Percentiles rank a stretch among this genome's conserved stretches.
Conservation (phyloP, 1,284 basidiomycete genomes). For the Termitomyces sp. region DNA sequence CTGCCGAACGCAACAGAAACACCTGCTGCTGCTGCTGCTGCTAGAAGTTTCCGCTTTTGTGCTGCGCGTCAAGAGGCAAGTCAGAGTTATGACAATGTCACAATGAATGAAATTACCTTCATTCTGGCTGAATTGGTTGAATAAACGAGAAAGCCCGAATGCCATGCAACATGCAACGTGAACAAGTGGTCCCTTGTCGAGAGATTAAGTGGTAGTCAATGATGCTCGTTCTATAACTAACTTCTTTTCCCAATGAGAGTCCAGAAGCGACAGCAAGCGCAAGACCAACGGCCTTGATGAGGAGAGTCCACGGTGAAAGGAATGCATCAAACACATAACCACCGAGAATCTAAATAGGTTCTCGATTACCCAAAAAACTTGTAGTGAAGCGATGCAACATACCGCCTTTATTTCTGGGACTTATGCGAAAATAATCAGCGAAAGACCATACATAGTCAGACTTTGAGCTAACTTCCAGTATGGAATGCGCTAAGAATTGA, state of each 20-base stretch:
- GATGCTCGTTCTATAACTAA: constrained; percentile 11
- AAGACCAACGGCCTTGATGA: constrained; percentile 75
- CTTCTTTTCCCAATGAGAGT: constrained; percentile 72
- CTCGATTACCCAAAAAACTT: neutral
- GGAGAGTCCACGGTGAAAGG: constrained; percentile 66
- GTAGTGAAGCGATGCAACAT: constrained; percentile 18
- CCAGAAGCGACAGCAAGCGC: constrained; percentile 77
- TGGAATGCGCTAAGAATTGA: constrained; percentile 57
- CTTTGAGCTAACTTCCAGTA: constrained; percentile 58
- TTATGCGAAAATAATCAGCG: constrained; percentile 20
- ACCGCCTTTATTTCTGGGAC: constrained; percentile 78
- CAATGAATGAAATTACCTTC: constrained; percentile 40
- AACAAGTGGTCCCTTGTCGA: constrained; percentile 56
- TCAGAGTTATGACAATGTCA: neutral
- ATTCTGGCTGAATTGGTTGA: constrained; percentile 52
- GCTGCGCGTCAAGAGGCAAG: constrained; percentile 29
- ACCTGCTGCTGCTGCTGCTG: constrained; percentile 66
- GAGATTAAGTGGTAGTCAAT: neutral
- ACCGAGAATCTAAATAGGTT: constrained; percentile 51
- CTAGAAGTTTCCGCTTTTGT: constrained; percentile 62
- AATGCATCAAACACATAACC: constrained; percentile 71
- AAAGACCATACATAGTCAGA: neutral
- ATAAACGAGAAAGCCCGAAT: constrained; percentile 48
- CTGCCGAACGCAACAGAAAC: constrained; percentile 75
- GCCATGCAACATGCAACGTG: constrained; percentile 71